Base-by-base conservation (phyloP, 768 basidiomycete genomes). In the Pisolithus microcarpus region DNA sequence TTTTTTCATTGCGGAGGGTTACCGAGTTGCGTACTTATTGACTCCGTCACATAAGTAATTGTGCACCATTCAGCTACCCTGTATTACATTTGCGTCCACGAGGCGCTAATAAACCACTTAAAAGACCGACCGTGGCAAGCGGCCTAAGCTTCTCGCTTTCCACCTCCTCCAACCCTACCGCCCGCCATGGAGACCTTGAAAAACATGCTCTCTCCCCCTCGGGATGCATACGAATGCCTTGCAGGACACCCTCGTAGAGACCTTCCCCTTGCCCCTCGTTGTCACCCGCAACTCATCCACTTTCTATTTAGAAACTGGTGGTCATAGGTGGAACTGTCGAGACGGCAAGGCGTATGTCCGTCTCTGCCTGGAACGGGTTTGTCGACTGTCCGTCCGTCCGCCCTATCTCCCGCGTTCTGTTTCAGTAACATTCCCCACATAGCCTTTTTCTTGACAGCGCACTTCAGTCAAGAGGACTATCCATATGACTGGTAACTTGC, bases 241-340 rank as follows among this genome's bases (percentile, higher is more conserved):
- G 36, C 86, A 89, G 56, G 88, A 91, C 58, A 91, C 88, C 37
- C 72, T 91, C 38, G 88, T 88, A 65, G 47, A 76, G 66, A 31
- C 15, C 51, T 30, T 0, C 43, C 19, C 24, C 40, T n/a, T 19
- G 28, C 21, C 8, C 26, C 42, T 10, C 23, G 16, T 4, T 10
- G 37, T 39, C 24, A 21, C 39, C 45, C 10, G 49, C 26, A 23
- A 13, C 40, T 37, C 59, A 52, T 52, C 16, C 56, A 28, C 43
- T 24, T 26, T 4, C 21, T 3, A 38, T 26, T 3, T 57, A 90
- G 89, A 91, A 89, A 86, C 76, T 90, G 23, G 89, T 92, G 31
- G 89, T 92, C 60, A 86, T 92, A 62, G 89, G 90, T 21, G 90
- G 90, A 1, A 91, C 90, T 0, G 85, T 91, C 19, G 89, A 91